Evolutionary conservation across 176 grass and related monocot genomes (phyloP), one percentile per base, ranked within the genome.

Genomic region (Chrysopogon serrulatus): DNA sequence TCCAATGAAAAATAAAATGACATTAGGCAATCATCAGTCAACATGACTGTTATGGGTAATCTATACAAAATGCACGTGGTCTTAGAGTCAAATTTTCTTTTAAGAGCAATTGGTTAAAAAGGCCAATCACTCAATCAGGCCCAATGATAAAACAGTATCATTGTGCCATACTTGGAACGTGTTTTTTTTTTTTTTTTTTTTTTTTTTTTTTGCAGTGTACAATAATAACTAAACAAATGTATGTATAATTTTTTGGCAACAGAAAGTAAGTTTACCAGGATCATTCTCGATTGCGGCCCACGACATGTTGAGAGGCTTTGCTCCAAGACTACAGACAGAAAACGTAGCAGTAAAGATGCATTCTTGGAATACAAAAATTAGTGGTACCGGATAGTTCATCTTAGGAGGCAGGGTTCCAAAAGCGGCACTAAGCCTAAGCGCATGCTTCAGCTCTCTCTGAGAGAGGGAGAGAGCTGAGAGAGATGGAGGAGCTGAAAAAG

Each of bases 261-360:
- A 33, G 43, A 56, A 40, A 36, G 56, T 12, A 28, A 78, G 14
- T 68, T 86, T 91, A 91, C 89, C 92, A 82, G 92, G 89, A 81
- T 94, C 92, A 78, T 88, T 91, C 74, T 94, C 92, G 74, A 94
- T 87, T 63, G 92, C 65, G 5, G 77, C 82, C 92, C 92, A 94
- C 82, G 92, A 94, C 92, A 94, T 88, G 42, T 11, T 42, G 71
- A 77, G 21, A 73, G 78, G 23, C 5, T n/a, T 19, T n/a, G 28
- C 30, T 51, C 48, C 47, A 61, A 61, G 13, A 6, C 82, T 85
- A 51, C 47, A 49, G 53, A 65, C 10, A 12, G 10, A 41, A n/a
- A n/a, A n/a, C n/a, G n/a, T n/a, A n/a, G n/a, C n/a, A n/a, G n/a
- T n/a, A n/a, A n/a, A n/a, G n/a, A n/a, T n/a, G n/a, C n/a, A n/a